Evolutionary conservation across 805 yeast species (phyloP).

Genomic region (Ogataea ramenticola): DNA sequence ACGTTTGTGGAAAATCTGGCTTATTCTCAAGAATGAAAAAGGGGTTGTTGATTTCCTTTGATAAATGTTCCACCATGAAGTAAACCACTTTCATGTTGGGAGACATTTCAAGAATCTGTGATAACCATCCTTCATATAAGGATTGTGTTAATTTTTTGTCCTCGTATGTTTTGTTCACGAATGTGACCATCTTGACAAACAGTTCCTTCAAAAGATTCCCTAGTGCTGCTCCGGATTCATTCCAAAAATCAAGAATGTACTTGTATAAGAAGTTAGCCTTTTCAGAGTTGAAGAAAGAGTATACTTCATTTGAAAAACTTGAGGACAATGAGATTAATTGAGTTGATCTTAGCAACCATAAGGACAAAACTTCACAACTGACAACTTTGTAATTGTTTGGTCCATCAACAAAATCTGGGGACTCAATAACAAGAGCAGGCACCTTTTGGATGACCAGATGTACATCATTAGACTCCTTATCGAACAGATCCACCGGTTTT

Average conservation of each 20-base stretch:
- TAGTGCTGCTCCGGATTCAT: slow-evolving; percentile 62
- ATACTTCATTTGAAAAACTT: slow-evolving; percentile 1
- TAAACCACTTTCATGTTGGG: slow-evolving; percentile 53
- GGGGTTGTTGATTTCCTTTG: slow-evolving; percentile 37
- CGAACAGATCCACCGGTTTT: slow-evolving; percentile 1
- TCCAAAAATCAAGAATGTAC: slow-evolving; percentile 62
- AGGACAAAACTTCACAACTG: slow-evolving; percentile 52
- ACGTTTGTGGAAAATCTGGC: slow-evolving; percentile 38
- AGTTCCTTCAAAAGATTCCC: slow-evolving; percentile 62
- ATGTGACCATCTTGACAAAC: slow-evolving; percentile 42
- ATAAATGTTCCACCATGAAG: slow-evolving; percentile 49
- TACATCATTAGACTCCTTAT: not conserved
- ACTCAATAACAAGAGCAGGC: slow-evolving; percentile 15
- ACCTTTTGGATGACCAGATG: not conserved
- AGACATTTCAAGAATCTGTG: slow-evolving; percentile 34
- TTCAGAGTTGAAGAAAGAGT: slow-evolving; percentile 7
- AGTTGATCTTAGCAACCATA: slow-evolving; percentile 54
- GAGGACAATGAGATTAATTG: slow-evolving; percentile 25
- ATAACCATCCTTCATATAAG: slow-evolving; percentile 39
- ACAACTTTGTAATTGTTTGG: slow-evolving; percentile 31
- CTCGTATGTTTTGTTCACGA: slow-evolving; percentile 25
- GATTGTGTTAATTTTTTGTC: slow-evolving; percentile 2
- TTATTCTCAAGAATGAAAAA: slow-evolving; percentile 32
- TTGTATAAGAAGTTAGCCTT: slow-evolving; percentile 31
- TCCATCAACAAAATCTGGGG: slow-evolving; percentile 27